phyloP scores from a whole-genome alignment of 1,139 yeast species.

The Hansenula sp. region DNA sequence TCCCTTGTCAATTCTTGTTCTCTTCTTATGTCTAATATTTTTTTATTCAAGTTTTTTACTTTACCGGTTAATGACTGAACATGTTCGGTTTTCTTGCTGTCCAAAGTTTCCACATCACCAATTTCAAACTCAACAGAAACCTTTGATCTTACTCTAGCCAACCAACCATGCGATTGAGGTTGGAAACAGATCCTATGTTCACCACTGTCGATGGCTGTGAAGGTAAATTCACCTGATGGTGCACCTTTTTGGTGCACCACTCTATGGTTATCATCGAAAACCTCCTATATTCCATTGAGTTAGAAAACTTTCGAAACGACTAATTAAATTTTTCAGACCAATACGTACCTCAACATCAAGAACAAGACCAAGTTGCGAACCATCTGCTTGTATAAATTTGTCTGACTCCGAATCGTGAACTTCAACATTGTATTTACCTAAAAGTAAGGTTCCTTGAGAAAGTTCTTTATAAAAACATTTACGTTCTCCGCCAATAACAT shows the following conservation, averaged over 20 bases:
- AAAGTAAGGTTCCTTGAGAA: slow-evolving; percentile 52
- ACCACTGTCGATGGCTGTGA: slow-evolving; percentile 67
- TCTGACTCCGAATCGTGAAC: slow-evolving; percentile 43
- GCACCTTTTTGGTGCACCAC: slow-evolving; percentile 63
- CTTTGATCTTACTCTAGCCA: slow-evolving; percentile 43
- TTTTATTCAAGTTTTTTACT: slow-evolving; percentile 48
- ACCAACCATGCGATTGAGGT: slow-evolving; percentile 61
- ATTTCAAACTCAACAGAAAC: slow-evolving; percentile 43
- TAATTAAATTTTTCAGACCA: no score
- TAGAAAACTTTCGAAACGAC: no score
- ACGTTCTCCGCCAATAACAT: slow-evolving; percentile 52
- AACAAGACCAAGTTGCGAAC: slow-evolving; percentile 43
- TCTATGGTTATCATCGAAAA: slow-evolving; percentile 63
- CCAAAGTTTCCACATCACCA: slow-evolving; percentile 50
- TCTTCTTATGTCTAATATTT: slow-evolving; percentile 52
- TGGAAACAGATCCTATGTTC: slow-evolving; percentile 71
- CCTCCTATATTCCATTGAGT: slow-evolving; percentile 36
- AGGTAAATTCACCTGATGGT: slow-evolving; percentile 61
- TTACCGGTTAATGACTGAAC: slow-evolving; percentile 49
- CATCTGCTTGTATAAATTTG: slow-evolving; percentile 35
- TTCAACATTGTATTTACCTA: slow-evolving; percentile 59
- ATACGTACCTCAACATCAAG: slow-evolving; percentile 42
- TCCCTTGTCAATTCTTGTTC: slow-evolving; percentile 68
- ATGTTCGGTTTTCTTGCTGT: slow-evolving; percentile 45
- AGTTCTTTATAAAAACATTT: slow-evolving; percentile 68